These are phyloP conservation scores for Basipetospora chlamydospora DNA, from an alignment of 2,329 filamentous ascomycete species.

Conservation along the genomic window DNA sequence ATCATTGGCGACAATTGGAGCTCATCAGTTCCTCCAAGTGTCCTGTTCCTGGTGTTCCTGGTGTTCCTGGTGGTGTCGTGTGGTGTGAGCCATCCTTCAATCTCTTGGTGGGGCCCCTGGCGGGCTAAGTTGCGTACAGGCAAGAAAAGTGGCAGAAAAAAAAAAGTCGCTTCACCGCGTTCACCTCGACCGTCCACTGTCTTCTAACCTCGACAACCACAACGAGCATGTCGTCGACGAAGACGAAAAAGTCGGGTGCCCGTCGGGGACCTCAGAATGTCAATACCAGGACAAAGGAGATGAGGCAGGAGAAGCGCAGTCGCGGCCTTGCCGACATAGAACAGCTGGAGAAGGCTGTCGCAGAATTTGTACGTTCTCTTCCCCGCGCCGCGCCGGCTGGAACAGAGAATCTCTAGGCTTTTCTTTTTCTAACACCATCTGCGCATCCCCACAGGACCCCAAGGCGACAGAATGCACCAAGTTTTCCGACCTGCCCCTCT, in stretches of 20 bases:
- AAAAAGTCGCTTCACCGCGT: constrained; percentile 5
- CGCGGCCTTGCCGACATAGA: constrained; percentile 24
- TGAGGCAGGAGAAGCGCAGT: constrained; percentile 17
- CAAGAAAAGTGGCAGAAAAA: constrained; percentile 5
- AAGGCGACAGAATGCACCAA: constrained; percentile 44
- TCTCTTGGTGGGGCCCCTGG: no score
- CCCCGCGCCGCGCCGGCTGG: no score
- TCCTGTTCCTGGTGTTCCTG: no score
- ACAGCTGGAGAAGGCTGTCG: constrained; percentile 22
- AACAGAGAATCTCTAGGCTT: not conserved
- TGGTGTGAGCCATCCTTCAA: no score
- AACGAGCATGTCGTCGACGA: no score
- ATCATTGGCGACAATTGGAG: no score
- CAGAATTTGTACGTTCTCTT: constrained; percentile 22
- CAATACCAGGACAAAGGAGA: not conserved
- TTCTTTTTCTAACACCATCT: no score
- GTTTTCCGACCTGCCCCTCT: constrained; percentile 79
- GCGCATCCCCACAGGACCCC: constrained; percentile 36
- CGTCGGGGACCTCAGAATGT: no score
- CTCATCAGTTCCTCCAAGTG: no score
- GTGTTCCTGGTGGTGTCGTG: no score
- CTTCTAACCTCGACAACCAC: not conserved
- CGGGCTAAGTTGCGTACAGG: no score
- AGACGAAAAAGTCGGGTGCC: no score
- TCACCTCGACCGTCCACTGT: not conserved